Evolutionary conservation across 2,329 filamentous ascomycete genomes (phyloP), one percentile per base, ranked within the genome.

Genomic region (Fusarium armeniacum): DNA sequence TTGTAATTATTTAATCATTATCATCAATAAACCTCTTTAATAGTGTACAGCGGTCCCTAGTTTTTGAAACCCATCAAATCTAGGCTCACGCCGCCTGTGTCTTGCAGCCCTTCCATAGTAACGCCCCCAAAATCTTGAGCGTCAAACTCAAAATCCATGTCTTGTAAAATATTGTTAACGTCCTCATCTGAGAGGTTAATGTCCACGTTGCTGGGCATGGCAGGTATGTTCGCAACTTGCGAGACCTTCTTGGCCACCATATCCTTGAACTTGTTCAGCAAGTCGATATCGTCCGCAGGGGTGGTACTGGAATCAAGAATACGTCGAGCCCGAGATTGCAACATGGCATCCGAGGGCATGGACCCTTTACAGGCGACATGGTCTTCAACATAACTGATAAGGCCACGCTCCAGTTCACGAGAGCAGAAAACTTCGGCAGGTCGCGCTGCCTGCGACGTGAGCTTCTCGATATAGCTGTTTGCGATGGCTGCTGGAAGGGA

Each of bases 401-500:
- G 78, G 3, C 84, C 86, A n/a, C 75, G 78, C 75, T 90, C 88
- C 24, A 90, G 81, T 71, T 89, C 86, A 9, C 85, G 80, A 20
- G 85, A 87, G 76, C 86, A 89, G 74, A 90, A 90, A 0, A 89
- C 81, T 11, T 76, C 76, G 0, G 85, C 84, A 0, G 85, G 85
- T 12, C 82, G 81, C 16, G 80, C 78, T 61, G 82, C 83, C 8
- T 83, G 80, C 11, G 78, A 80, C 2, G 79, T 77, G 36, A 87
- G 78, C 4, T 78, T 79, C 65, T 82, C 79, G 35, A 87, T 70
- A 70, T 82, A 88, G 52, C 82, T 82, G 76, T 84, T 84, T 1
- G 83, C 83, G 3, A 84, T 82, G 4, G 77, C 81, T 20, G 84
- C 76, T 20, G 80, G 80, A 65, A 84, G 83, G 0, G 78, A 74